Conservation (phyloP, 148 eudicot genomes). For the Rhododendron mucronatum region DNA sequence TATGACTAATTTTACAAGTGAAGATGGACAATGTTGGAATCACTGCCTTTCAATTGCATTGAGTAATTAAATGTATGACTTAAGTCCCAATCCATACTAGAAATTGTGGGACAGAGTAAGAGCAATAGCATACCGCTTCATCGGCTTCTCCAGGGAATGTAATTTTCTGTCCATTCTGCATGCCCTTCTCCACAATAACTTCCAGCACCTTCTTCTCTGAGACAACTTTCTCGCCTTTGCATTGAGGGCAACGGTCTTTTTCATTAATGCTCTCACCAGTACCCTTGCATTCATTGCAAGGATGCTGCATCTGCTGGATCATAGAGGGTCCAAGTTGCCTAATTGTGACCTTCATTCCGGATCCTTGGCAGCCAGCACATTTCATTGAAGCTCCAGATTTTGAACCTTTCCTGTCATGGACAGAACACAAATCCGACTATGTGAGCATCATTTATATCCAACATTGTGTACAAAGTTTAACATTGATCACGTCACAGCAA, state of each 20-base stretch:
- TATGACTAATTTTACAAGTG: not conserved
- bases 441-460: not conserved
- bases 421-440: not conserved
- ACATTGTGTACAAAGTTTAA: not conserved
- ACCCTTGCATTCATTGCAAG: conserved; percentile 74
- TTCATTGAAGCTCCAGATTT: conserved; percentile 71
- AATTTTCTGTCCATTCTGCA: conserved; percentile 65
- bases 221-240: conserved; percentile 71
- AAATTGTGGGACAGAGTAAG: not conserved
- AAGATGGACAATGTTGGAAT: not conserved
- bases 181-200: conserved; percentile 69
- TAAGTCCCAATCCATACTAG: not conserved
- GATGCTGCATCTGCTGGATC: conserved; percentile 76
- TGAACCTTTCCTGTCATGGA: conserved; percentile 50
- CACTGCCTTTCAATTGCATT: not conserved
- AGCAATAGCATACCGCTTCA: conserved; percentile 47
- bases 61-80: not conserved
- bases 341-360: conserved; percentile 60
- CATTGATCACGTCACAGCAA: not conserved
- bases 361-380: conserved; percentile 64
- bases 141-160: conserved; percentile 77
- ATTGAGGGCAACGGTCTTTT: conserved; percentile 59
- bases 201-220: conserved; percentile 69
- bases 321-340: conserved; percentile 69
- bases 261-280: conserved; percentile 60